Conservation (phyloP, 2,329 filamentous ascomycete genomes). For the Aspergillus tamarii region DNA sequence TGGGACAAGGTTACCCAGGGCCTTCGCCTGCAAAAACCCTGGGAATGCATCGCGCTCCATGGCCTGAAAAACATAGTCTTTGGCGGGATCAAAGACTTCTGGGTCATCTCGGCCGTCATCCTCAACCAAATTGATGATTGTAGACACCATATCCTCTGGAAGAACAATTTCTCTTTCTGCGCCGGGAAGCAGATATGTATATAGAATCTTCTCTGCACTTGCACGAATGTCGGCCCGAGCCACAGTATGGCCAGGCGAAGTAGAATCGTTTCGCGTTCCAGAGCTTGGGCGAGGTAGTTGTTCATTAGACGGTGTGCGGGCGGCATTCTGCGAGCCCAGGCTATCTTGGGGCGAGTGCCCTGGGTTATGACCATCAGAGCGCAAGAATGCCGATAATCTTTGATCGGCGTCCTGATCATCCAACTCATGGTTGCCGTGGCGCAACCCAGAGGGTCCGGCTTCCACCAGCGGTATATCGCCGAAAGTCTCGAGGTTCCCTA, state of each 20-base stretch:
- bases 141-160: conserved; percentile 80
- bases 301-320: conserved; percentile 47
- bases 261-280: conserved; percentile 72
- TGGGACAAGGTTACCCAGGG: conserved; percentile 91
- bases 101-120: conserved; percentile 91
- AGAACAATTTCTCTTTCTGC: conserved; percentile 95
- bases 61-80: conserved; percentile 99
- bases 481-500: conserved; percentile 72
- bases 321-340: conserved; percentile 50
- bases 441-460: conserved; percentile 58
- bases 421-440: conserved; percentile 63
- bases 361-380: conserved; percentile 57
- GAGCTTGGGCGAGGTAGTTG: conserved; percentile 59
- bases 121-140: conserved; percentile 87
- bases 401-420: conserved; percentile 82
- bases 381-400: conserved; percentile 86
- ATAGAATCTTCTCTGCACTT: conserved; percentile 97
- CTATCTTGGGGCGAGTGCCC: conserved; percentile 60
- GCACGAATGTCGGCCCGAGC: conserved; percentile 87
- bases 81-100: conserved; percentile 94
- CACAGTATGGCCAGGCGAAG: conserved; percentile 81
- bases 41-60: conserved; percentile 99
- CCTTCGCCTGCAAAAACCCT: conserved; percentile 92
- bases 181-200: conserved; percentile 92
- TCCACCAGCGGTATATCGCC: conserved; percentile 58